Evolutionary conservation across 257 asterid genomes (phyloP).

Genomic region (Solanum paucissectum): DNA sequence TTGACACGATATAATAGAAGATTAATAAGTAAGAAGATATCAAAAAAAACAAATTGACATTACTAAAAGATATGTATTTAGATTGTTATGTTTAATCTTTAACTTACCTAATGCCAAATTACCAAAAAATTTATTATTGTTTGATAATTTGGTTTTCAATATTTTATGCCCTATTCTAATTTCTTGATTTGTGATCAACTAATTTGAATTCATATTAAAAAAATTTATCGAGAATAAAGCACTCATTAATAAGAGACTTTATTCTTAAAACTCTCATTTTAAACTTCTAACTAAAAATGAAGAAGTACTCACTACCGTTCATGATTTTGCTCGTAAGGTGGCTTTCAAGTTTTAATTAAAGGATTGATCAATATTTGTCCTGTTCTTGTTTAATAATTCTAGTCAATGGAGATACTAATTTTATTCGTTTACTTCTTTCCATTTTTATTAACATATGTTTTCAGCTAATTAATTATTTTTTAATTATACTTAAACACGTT

Average conservation of each 20-base stretch:
- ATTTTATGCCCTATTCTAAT: accelerated
- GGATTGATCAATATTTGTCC: not conserved
- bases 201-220: not conserved
- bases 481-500: not conserved
- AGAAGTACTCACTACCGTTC: no score
- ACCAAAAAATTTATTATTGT: not conserved
- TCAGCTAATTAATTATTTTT: not conserved
- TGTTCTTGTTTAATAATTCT: not conserved
- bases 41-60: no score
- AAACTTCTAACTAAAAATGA: no score
- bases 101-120: not conserved
- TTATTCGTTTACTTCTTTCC: not conserved
- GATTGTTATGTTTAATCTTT: no score
- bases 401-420: not conserved
- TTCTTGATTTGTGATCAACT: not conserved
- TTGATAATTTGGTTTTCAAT: not conserved
- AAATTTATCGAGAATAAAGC: not conserved
- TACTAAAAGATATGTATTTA: no score
- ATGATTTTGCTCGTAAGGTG: not conserved
- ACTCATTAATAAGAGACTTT: no score
- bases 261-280: no score
- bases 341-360: not conserved
- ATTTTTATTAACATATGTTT: not conserved
- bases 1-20: not conserved
- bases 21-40: no score